Percentiles rank a stretch among this genome's conserved stretches.
Evolutionary conservation across 192 early-diverging fungal species (phyloP).

Genomic region (Coemansia sp.): DNA sequence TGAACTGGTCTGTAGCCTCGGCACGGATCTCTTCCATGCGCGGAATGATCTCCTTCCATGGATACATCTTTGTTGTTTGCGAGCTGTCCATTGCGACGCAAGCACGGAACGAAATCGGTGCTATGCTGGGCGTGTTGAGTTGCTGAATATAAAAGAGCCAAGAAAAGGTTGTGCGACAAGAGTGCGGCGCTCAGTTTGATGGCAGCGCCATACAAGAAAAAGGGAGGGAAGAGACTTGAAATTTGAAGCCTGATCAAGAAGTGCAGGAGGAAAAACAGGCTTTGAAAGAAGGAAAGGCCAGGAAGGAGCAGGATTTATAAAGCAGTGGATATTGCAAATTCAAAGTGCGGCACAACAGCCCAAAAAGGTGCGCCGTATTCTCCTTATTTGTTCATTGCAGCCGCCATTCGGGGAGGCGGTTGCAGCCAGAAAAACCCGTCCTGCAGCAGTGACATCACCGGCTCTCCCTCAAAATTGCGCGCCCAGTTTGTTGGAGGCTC

Average conservation of each 20-base stretch:
- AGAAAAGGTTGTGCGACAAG: neutral
- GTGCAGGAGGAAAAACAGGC: conserved; percentile 8
- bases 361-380: conserved; percentile 1
- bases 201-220: conserved; percentile 3
- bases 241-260: neutral
- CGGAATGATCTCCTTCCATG: conserved; percentile 52
- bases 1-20: conserved; percentile 51
- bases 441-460: conserved; percentile 12
- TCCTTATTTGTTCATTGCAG: conserved; percentile 7
- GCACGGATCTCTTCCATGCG: conserved; percentile 54
- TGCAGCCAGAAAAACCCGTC: conserved; percentile 4
- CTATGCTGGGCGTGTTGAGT: neutral
- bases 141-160: neutral
- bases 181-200: neutral
- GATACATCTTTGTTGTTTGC: conserved; percentile 26
- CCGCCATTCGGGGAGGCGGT: neutral
- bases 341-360: conserved; percentile 3
- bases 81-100: conserved; percentile 19
- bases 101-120: neutral
- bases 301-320: conserved; percentile 1
- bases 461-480: neutral
- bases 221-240: neutral
- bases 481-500: conserved; percentile 1
- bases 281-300: neutral
- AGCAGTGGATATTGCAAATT: neutral